These are phyloP conservation scores for Thuja plicata DNA, from an alignment of 83 land plant species.

Conservation along the genomic window DNA sequence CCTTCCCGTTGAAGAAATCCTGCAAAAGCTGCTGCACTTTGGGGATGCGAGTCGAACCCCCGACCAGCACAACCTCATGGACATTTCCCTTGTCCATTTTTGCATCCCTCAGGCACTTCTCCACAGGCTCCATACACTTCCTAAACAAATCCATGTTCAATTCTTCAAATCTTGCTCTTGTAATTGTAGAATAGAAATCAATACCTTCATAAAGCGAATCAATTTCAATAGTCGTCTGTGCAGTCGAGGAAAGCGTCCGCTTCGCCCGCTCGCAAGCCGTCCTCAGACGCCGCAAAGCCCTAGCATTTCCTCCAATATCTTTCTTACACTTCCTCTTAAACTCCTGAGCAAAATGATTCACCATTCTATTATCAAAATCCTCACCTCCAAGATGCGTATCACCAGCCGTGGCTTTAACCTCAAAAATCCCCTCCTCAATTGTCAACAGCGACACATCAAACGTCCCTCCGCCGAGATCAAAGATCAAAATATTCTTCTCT, in stretches of 20 bases:
- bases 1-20: constrained; percentile 74
- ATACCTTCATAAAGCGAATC: constrained; percentile 65
- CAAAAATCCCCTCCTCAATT: constrained; percentile 62
- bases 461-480: constrained; percentile 65
- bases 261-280: constrained; percentile 71
- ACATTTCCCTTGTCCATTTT: constrained; percentile 60
- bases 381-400: constrained; percentile 67
- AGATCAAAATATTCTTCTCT: constrained; percentile 59
- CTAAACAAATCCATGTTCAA: constrained; percentile 70
- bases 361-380: constrained; percentile 64
- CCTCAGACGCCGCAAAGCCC: constrained; percentile 54
- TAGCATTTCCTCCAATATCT: constrained; percentile 56
- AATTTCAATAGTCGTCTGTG: constrained; percentile 68
- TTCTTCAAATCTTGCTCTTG: constrained; percentile 66
- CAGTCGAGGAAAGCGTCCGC: constrained; percentile 62
- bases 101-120: constrained; percentile 65
- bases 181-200: constrained; percentile 64
- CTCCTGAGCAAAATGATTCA: constrained; percentile 67
- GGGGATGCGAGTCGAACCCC: constrained; percentile 71
- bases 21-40: constrained; percentile 70
- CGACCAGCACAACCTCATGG: constrained; percentile 66
- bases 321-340: constrained; percentile 70
- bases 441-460: constrained; percentile 64
- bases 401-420: constrained; percentile 70
- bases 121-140: constrained; percentile 74